phyloP scores from a whole-genome alignment of 148 eudicot species.

The Fagopyrum homotropicum region DNA sequence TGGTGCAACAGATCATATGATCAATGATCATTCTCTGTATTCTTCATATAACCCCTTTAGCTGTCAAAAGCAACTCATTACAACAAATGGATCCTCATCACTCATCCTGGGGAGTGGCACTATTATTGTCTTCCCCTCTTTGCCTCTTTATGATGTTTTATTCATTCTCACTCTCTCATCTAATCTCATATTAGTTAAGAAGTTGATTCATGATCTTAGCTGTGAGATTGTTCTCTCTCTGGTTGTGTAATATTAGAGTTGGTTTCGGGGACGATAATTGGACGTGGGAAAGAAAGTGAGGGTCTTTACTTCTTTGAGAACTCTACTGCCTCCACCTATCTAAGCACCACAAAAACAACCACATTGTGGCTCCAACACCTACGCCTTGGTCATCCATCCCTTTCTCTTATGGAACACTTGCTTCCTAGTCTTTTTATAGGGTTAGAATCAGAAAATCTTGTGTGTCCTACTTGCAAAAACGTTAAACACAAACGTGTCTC shows the following conservation, averaged over 20 bases:
- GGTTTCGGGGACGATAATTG: background rate
- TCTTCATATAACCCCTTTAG: no score
- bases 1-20: no score
- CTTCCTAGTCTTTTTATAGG: background rate
- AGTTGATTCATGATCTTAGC: background rate
- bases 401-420: background rate
- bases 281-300: background rate
- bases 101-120: background rate
- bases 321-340: background rate
- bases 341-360: background rate
- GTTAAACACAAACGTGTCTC: background rate
- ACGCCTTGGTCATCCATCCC: background rate
- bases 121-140: background rate
- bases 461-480: background rate
- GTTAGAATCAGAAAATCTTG: background rate
- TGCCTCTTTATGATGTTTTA: background rate
- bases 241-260: background rate
- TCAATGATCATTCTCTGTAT: no score
- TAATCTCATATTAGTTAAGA: background rate
- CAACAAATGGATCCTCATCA: background rate
- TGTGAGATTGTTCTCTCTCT: background rate
- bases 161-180: background rate
- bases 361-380: background rate
- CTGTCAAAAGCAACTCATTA: no score
- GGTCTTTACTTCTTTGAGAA: background rate